Conservation (phyloP, 2,329 filamentous ascomycete species). For the Furcasterigmium sp. region DNA sequence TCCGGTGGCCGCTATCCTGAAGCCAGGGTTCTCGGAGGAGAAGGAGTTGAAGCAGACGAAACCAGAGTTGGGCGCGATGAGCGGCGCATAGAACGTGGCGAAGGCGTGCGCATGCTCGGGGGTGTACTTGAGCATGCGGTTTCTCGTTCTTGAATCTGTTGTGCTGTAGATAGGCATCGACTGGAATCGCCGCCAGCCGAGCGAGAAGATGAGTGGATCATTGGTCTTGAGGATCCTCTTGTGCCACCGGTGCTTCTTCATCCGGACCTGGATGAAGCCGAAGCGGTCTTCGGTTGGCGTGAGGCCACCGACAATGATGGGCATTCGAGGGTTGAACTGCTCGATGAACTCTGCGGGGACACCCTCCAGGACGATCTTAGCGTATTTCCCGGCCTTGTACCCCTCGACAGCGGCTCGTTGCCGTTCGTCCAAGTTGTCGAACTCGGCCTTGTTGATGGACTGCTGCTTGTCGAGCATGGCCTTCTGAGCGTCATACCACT, state of each 20-base stretch:
- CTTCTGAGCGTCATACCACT: constrained; percentile 98
- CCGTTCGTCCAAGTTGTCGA: constrained; percentile 77
- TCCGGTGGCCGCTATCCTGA: constrained; percentile 90
- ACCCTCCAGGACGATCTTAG: constrained; percentile 80
- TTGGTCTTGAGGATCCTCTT: constrained; percentile 99
- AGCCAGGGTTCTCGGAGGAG: constrained; percentile 77
- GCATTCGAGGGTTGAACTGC: constrained; percentile 75
- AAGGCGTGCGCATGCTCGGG: constrained; percentile 99
- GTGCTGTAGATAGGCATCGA: constrained; percentile 90
- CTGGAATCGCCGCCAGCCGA: constrained; percentile 96
- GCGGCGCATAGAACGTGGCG: constrained; percentile 88
- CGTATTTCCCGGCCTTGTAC: constrained; percentile 87
- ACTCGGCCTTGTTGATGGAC: constrained; percentile 94
- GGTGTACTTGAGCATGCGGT: constrained; percentile 98
- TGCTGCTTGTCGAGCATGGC: constrained; percentile 90
- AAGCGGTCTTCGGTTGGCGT: constrained; percentile 92
- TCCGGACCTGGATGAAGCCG: constrained; percentile 89
- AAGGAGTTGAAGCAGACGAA: constrained; percentile 93
- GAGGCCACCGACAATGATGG: constrained; percentile 86
- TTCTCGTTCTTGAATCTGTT: constrained; percentile 85
- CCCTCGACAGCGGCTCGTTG: constrained; percentile 85
- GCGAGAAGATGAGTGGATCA: constrained; percentile 92
- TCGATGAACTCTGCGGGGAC: constrained; percentile 87
- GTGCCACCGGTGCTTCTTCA: constrained; percentile 98
- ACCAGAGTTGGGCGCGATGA: constrained; percentile 92